Base-by-base conservation (phyloP, 805 yeast species). In the Candida quercuum region DNA sequence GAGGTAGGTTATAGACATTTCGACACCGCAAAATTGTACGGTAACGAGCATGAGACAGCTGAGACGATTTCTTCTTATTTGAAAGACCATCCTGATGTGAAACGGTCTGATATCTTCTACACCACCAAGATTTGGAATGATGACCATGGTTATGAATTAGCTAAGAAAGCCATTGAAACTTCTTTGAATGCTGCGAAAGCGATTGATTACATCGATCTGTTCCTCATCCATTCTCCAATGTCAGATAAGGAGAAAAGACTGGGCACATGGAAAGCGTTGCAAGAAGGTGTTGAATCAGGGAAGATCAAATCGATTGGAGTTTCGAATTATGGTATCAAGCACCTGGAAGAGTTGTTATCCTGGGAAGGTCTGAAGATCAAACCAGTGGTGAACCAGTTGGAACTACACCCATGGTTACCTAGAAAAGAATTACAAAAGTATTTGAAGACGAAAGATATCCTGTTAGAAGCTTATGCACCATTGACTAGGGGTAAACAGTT, bases 401-500 rank as follows among this genome's bases (percentile, higher is more conserved):
- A 85, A 58, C 70, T 85, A 36, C 84, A 86, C 42, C 95, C 94
- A 8, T 85, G 93, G 88, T 66, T 81, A 51, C 84, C 81, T 62
- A 66, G 83, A 48, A 62, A 67, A 38, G 77, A 78, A 35, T 65
- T 86, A 40, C 75, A 81, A 17, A 72, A 76, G 37, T 82, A 64
- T 59, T 77, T 84, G 55, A 64, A 67, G 21, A 51, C 66, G 12
- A 60, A 78, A 39, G 76, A 67, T 30, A 72, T 87, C 28, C 61
- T 66, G 5, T 74, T 81, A 9, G 86, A 83, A 56, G 89, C 93
- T 1, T 87, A 73, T 60, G 78, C 91, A 8, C 95, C 96, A 7
- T 70, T 87, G 48, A 72, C 78, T 5, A 79, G 74, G 42, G 85
- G 89, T 9, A 52, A 55, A 31, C 72, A 77, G 48, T 54, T 78